phyloP scores from a whole-genome alignment of 2,329 filamentous ascomycete genomes.

The Shiraia bambusicola region DNA sequence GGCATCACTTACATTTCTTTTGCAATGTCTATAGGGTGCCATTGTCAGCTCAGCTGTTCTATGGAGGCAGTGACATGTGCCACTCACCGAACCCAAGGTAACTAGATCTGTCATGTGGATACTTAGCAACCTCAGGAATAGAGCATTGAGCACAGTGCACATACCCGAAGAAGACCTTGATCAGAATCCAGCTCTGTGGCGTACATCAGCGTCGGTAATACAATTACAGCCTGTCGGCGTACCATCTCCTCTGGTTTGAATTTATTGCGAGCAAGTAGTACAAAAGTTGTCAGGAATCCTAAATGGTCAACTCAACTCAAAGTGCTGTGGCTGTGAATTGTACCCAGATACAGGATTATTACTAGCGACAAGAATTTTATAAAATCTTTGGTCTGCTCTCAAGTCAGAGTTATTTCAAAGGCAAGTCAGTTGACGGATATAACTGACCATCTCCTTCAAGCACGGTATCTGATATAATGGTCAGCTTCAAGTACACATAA shows the following conservation, averaged over 20 bases:
- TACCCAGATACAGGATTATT: slow-evolving; percentile 75
- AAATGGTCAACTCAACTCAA: not conserved
- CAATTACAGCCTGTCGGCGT: not conserved
- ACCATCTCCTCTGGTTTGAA: slow-evolving; percentile 67
- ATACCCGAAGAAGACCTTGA: slow-evolving; percentile 76
- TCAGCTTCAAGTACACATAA: slow-evolving; percentile 11
- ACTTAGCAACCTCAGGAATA: not conserved
- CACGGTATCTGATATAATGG: slow-evolving; percentile 67
- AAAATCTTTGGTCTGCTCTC: slow-evolving; percentile 72
- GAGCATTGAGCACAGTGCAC: slow-evolving; percentile 17
- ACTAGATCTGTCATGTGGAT: slow-evolving; percentile 51
- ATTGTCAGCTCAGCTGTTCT: slow-evolving; percentile 21
- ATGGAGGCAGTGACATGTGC: slow-evolving; percentile 9
- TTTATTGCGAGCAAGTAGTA: slow-evolving; percentile 69
- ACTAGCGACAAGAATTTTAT: slow-evolving; percentile 79
- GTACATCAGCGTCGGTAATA: slow-evolving; percentile 10
- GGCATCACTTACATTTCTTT: slow-evolving; percentile 43
- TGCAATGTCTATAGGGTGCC: slow-evolving; percentile 45
- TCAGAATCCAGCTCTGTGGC: slow-evolving; percentile 65
- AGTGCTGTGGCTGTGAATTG: not conserved
- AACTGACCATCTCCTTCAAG: slow-evolving; percentile 78
- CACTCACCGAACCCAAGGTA: slow-evolving; percentile 69
- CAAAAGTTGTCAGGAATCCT: slow-evolving; percentile 86
- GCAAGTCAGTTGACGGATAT: not conserved
- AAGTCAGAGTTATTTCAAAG: slow-evolving; percentile 5